phyloP scores from a whole-genome alignment of 108 stramenopile species.

The Hondaea fermentalgiana region DNA sequence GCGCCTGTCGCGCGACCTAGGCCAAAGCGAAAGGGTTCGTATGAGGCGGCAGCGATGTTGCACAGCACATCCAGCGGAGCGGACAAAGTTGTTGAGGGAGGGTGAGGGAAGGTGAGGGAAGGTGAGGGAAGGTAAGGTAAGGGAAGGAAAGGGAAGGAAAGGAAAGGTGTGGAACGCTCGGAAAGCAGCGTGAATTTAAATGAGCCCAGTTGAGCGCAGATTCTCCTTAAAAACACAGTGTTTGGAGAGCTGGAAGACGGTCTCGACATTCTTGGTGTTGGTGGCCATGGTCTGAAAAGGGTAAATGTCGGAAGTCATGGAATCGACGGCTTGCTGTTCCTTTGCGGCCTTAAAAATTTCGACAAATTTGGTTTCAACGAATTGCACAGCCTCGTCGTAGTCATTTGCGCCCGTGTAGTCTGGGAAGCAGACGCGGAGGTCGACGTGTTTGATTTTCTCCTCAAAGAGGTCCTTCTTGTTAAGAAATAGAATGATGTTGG shows the following conservation, averaged over 20 bases:
- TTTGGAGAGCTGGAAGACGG: conserved; percentile 37
- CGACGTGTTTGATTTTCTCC: conserved; percentile 67
- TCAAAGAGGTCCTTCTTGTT: conserved; percentile 97
- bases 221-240: neutral
- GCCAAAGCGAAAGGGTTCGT: no score
- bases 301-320: conserved; percentile 29
- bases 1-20: no score
- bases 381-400: conserved; percentile 12
- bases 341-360: neutral
- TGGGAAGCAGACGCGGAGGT: neutral
- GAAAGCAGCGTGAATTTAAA: neutral
- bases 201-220: neutral
- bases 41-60: no score
- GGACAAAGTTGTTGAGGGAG: no score
- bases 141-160: no score
- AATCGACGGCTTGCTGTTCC: neutral
- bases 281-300: conserved; percentile 56
- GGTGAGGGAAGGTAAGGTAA: no score
- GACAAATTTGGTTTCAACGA: conserved; percentile 6
- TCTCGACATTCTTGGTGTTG: conserved; percentile 47
- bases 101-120: no score
- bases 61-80: no score
- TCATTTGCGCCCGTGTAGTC: neutral
- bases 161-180: no score
- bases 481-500: conserved; percentile 80